phyloP scores from a whole-genome alignment of 2,329 filamentous ascomycete genomes.

The Rhexocercosporidium sp. region DNA sequence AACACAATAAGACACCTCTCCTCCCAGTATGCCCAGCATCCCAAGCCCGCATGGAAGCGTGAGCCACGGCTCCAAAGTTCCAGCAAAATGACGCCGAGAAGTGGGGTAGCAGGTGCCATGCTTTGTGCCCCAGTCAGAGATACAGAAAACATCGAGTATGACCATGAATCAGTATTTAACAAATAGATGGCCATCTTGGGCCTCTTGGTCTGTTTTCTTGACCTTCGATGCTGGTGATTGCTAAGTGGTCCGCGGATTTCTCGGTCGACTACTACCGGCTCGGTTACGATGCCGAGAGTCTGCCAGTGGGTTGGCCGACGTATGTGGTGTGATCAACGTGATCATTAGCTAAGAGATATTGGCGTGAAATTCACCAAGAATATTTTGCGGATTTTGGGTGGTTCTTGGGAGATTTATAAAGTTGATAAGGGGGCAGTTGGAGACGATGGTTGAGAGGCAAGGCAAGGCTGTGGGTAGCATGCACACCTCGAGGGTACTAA shows the following conservation, averaged over 20 bases:
- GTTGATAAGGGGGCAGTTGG: not conserved
- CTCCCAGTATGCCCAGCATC: not conserved
- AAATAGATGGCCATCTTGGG: not conserved
- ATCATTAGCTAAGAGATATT: constrained; percentile 1
- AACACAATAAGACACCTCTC: not conserved
- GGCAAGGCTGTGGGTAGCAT: not conserved
- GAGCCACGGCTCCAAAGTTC: not conserved
- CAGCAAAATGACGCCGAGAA: not conserved
- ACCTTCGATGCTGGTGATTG: not conserved
- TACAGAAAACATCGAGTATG: not conserved
- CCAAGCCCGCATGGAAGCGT: not conserved
- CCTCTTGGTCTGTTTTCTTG: not conserved
- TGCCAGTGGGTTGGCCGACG: not conserved
- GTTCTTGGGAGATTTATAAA: not conserved
- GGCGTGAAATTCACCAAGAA: not conserved
- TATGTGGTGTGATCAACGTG: not conserved
- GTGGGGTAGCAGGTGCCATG: not conserved
- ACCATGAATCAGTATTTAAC: no score
- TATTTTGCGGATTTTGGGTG: not conserved
- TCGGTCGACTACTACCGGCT: not conserved
- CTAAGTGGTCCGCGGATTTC: not conserved
- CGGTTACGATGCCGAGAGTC: not conserved
- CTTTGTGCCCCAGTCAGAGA: not conserved
- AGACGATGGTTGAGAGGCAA: not conserved
- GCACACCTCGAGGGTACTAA: not conserved